A percentile compares a stretch with the other conserved stretches of the same genome.
Conservation (phyloP, 192 early-diverging fungal genomes). For the Anaeromyces robustus region DNA sequence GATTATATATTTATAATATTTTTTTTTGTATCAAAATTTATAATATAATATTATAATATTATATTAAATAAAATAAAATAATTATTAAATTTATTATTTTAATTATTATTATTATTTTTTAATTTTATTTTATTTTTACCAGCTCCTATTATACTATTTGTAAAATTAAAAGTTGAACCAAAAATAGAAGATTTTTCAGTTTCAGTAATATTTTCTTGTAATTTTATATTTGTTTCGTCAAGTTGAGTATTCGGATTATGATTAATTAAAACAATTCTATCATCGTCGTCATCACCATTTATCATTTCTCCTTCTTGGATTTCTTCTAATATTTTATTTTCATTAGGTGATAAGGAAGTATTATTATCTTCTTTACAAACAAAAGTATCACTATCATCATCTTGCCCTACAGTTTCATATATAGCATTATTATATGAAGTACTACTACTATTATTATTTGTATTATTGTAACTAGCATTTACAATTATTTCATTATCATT, state of each 20-base stretch:
- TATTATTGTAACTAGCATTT: background rate
- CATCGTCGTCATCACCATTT: background rate
- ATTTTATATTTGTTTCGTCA: background rate
- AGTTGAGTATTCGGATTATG: background rate
- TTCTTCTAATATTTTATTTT: background rate
- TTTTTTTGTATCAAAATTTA: too few relatives aligned
- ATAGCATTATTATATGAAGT: background rate
- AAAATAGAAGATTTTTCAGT: background rate
- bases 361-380: background rate
- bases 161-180: slow-evolving; percentile 51
- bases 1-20: too few relatives aligned
- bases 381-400: background rate
- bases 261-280: background rate
- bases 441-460: background rate
- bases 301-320: background rate
- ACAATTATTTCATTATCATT: too few relatives aligned
- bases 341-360: background rate
- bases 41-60: too few relatives aligned
- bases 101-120: too few relatives aligned
- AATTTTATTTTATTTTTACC: slow-evolving; percentile 23
- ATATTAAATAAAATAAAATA: too few relatives aligned
- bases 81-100: too few relatives aligned
- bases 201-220: background rate
- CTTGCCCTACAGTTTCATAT: background rate
- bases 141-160: slow-evolving; percentile 87